A percentile compares a stretch with the other conserved stretches of the same genome.
Conservation (phyloP, 2,329 filamentous ascomycete species). For the Trichophyton equinum region DNA sequence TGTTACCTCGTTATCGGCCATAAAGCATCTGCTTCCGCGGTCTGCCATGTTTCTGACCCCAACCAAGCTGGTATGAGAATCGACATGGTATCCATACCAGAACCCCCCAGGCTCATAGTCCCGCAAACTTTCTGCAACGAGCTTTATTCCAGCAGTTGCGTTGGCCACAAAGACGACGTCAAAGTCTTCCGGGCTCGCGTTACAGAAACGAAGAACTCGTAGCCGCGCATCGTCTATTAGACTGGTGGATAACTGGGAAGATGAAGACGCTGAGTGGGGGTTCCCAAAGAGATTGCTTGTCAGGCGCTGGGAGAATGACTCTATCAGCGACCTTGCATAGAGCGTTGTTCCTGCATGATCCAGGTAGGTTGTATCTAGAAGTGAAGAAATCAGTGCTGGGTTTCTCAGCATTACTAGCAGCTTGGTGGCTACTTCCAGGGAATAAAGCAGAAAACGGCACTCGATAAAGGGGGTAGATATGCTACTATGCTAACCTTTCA, state of each 20-base stretch:
- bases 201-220: slow-evolving; percentile 61
- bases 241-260: slow-evolving; percentile 63
- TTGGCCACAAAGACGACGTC: slow-evolving; percentile 88
- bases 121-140: slow-evolving; percentile 67
- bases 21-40: slow-evolving; percentile 50
- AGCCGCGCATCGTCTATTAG: slow-evolving; percentile 66
- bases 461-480: not conserved
- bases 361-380: slow-evolving; percentile 61
- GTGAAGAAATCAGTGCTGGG: not conserved
- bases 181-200: slow-evolving; percentile 66
- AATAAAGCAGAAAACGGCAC: not conserved
- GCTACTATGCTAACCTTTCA: slow-evolving; percentile 22
- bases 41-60: slow-evolving; percentile 63
- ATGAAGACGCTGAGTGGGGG: slow-evolving; percentile 72
- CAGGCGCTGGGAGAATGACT: slow-evolving; percentile 67
- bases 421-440: not conserved
- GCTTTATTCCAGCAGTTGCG: slow-evolving; percentile 78
- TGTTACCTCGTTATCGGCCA: slow-evolving; percentile 49
- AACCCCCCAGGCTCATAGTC: slow-evolving; percentile 52
- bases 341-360: slow-evolving; percentile 93
- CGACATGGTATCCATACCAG: slow-evolving; percentile 68
- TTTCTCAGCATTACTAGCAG: not conserved
- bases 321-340: slow-evolving; percentile 67
- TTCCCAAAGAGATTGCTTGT: slow-evolving; percentile 72
- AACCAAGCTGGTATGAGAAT: slow-evolving; percentile 76